Conservation (phyloP, 2,329 filamentous ascomycete species). For the Canariomyces notabilis region DNA sequence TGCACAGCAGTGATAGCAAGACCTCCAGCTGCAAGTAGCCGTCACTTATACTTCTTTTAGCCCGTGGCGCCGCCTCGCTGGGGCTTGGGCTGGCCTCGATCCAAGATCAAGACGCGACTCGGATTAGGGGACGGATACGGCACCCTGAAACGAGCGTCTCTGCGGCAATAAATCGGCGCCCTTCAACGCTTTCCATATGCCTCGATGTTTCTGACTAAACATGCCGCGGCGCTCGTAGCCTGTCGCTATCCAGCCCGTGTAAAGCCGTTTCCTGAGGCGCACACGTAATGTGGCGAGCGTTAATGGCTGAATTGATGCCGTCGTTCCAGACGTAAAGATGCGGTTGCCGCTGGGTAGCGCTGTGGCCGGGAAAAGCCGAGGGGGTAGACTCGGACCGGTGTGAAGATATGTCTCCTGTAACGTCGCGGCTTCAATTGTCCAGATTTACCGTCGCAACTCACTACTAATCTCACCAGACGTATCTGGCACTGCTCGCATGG, state of each 20-base stretch:
- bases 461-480: too few relatives aligned
- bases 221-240: background rate
- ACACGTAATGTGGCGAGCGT: background rate
- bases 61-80: constrained; percentile 21
- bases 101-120: constrained; percentile 1
- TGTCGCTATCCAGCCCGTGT: background rate
- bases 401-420: too few relatives aligned
- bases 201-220: background rate
- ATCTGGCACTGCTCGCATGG: too few relatives aligned
- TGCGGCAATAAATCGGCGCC: constrained; percentile 4
- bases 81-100: constrained; percentile 10
- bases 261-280: background rate
- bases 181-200: background rate
- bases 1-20: constrained; percentile 25
- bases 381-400: too few relatives aligned
- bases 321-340: too few relatives aligned
- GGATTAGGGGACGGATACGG: constrained; percentile 15
- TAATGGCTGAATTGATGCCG: background rate
- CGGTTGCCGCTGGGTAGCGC: too few relatives aligned
- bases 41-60: constrained; percentile 26
- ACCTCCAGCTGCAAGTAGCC: constrained; percentile 30
- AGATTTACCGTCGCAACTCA: too few relatives aligned
- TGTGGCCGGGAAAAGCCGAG: too few relatives aligned
- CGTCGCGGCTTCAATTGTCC: too few relatives aligned
- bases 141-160: constrained; percentile 10